Evolutionary conservation across 2,329 filamentous ascomycete species (phyloP).

Genomic region (Aspergillus sp.): DNA sequence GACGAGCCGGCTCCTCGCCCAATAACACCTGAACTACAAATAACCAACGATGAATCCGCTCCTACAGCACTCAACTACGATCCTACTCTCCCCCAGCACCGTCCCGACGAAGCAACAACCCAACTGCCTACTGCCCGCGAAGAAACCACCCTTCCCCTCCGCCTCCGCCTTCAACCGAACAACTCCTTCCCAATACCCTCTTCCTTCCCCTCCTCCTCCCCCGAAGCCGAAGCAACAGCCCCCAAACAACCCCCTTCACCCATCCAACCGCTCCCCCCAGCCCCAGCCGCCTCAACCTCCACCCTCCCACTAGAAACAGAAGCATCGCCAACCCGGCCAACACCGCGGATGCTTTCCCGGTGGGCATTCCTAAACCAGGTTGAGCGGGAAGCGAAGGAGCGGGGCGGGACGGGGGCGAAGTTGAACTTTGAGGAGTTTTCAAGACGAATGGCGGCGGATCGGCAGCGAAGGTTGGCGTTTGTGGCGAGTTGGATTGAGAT

Average conservation of each 20-base stretch:
- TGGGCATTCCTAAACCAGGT: conserved; percentile 52
- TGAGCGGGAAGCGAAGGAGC: conserved; percentile 60
- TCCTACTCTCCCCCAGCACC: conserved; percentile 42
- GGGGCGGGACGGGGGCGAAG: conserved; percentile 69
- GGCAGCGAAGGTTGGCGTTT: conserved; percentile 66
- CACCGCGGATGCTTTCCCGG: conserved; percentile 35
- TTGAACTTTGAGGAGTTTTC: conserved; percentile 76
- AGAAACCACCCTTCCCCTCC: conserved; percentile 21
- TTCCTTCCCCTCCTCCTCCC: conserved; percentile 22
- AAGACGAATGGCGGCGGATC: conserved; percentile 61
- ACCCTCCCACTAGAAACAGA: conserved; percentile 9
- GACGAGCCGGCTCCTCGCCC: neutral
- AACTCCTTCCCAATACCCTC: conserved; percentile 27
- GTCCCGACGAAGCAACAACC: conserved; percentile 31
- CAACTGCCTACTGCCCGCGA: conserved; percentile 7
- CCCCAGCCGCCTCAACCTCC: conserved; percentile 10
- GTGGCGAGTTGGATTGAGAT: conserved; percentile 85
- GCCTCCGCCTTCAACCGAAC: conserved; percentile 34
- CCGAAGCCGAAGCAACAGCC: conserved; percentile 28
- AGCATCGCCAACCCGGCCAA: conserved; percentile 18
- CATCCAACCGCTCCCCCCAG: conserved; percentile 25
- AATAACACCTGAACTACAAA: conserved; percentile 2
- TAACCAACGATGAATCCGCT: conserved; percentile 3
- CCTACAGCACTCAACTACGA: conserved; percentile 20
- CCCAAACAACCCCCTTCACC: conserved; percentile 28